Base-by-base conservation (phyloP, 2,329 filamentous ascomycete species). In the Claviceps paspali region DNA sequence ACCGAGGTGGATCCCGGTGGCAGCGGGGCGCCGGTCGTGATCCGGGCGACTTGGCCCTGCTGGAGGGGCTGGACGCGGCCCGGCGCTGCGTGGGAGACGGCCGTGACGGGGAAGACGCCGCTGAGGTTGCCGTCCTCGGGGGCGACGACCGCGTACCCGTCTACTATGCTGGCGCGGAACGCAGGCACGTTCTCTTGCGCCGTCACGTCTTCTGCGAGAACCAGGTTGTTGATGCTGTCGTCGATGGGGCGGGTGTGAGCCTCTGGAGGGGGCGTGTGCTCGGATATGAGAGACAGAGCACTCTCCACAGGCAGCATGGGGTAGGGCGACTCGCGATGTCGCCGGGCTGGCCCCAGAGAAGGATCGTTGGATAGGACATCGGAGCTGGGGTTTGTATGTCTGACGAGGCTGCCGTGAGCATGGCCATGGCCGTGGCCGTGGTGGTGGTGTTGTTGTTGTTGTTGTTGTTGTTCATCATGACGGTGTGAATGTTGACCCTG, bases 91-190 rank as follows among this genome's bases (percentile, higher is more conserved):
- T 95, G 86, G 0, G 86, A 92, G 10, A 96, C 69, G 0, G 82
- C 79, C 1, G 80, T 77, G 11, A 98, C 88, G 1, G 88, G 86
- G 51, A 91, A 96, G 1, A 79, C 61, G 0, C 88, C 87, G 48
- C 80, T 83, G 34, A 83, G 71, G 34, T 70, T 74, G 1, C 70
- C 74, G 29, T 74, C 65, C 22, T 62, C 61, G 37, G 70, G 68
- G 5, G 75, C 79, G 27, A 87, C 76, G 1, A 93, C 73, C 2
- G 91, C 91, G 52, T 98, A 98, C 1, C 91, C 91, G 55, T 98
- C 91, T 1, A 98, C 91, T 29, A 95, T 96, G 52, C 88, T 96
- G 14, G 91, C 91, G 41, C 86, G 70, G 60, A 93, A 98, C 0
- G 88, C 91, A 0, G 91, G 91, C 0, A 98, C 91, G 6, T 80